Base-by-base conservation (phyloP, 2,329 filamentous ascomycete species). In the Sordariomycetes sp. region DNA sequence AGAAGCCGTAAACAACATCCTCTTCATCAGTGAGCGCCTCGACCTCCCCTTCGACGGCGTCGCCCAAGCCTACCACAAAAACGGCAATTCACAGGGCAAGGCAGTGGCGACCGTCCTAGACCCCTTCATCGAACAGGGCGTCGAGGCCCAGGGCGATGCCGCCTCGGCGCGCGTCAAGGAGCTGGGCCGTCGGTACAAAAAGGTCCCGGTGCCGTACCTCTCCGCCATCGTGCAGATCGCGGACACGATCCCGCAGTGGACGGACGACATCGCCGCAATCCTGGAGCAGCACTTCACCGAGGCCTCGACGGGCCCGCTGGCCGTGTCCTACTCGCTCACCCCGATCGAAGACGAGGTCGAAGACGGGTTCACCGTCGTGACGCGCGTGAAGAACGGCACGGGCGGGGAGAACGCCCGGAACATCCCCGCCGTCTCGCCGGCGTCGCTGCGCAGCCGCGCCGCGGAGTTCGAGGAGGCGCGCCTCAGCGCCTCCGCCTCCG, bases 171-270 rank as follows among this genome's bases (percentile, higher is more conserved):
- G 65, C 1, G 64, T 71, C 3, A 62, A 69, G 3, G 67, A 71
- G 40, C 68, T 77, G 6, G 66, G 65, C 2, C 63, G 69, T 25
- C 72, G 72, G 52, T 72, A 75, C 53, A 67, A 69, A 18, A 74
- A 75, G 61, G 67, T 79, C 0, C 77, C 77, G 1, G 65, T 65
- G 20, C 63, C 71, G n/a, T 76, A 76, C 57, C 66, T 79, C 60
- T 64, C 67, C 1, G 71, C 74, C 1, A 66, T 77, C 18, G 70
- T 78, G 5, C 73, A 76, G 32, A 69, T 75, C 14, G 71, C 73
- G 1, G 65, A 66, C 6, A 65, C 69, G 11, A 66, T 68, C 24
- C 63, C 66, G 0, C 64, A 70, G 22, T 70, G 71, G 60, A 65
- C 70, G 0, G 66, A 73, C 20, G 75, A 78, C 34, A 66, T 80